Percentiles rank a stretch among this genome's conserved stretches.
Conservation (phyloP, 208 protist species). For the Spongospora subterranea region DNA sequence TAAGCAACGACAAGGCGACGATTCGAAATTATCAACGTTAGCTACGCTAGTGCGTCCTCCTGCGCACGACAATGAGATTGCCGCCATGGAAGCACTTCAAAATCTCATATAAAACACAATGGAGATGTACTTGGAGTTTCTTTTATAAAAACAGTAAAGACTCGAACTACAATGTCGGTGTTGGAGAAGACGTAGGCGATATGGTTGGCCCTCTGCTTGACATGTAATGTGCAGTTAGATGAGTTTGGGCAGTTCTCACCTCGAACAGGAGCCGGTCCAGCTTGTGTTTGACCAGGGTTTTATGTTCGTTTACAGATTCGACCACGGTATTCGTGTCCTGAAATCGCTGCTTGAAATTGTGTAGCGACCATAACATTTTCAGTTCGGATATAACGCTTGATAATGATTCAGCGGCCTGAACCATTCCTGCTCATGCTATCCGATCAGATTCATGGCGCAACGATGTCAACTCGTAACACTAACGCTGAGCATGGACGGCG, state of each 20-base stretch:
- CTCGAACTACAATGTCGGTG: no score
- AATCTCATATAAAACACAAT: slow-evolving; percentile 7
- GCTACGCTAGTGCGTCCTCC: neutral
- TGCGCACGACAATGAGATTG: neutral
- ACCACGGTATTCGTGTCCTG: neutral
- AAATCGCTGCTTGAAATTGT: neutral
- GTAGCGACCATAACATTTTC: neutral
- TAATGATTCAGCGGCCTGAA: neutral
- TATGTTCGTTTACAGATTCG: neutral
- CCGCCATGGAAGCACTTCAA: slow-evolving; percentile 32
- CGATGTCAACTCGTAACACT: neutral
- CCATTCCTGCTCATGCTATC: neutral
- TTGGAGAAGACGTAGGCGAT: neutral
- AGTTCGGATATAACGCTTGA: neutral
- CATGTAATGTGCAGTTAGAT: neutral
- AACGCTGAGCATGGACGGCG: neutral
- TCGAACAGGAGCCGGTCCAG: neutral
- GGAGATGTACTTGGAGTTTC: neutral
- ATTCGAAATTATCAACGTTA: slow-evolving; percentile 14
- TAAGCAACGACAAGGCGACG: slow-evolving; percentile 19
- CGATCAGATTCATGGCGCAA: neutral
- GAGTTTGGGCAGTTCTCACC: neutral
- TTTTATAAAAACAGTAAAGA: neutral
- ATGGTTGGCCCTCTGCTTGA: neutral
- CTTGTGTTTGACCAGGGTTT: neutral